A percentile compares a stretch with the other conserved stretches of the same genome.
Evolutionary conservation across 78 protist species (phyloP).

Genomic region (Speleostelium caveatum): DNA sequence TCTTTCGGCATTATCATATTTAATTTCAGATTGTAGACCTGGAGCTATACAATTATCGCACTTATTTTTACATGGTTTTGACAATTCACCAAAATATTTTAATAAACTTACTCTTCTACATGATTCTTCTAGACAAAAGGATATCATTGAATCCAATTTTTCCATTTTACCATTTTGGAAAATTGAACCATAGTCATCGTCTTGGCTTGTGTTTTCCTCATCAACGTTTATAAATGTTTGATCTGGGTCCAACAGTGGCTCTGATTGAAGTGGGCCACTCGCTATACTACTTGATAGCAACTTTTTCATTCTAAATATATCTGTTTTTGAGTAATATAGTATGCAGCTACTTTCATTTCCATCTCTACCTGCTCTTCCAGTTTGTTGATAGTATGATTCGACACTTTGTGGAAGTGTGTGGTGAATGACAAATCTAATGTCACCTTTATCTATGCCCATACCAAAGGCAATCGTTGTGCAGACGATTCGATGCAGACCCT

Average conservation of each 20-base stretch:
- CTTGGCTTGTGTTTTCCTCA: background rate
- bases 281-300: background rate
- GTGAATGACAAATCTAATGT: conserved; percentile 96
- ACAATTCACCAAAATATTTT: conserved; percentile 32
- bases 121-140: background rate
- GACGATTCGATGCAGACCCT: conserved; percentile 79
- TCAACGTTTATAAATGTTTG: background rate
- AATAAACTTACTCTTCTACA: conserved; percentile 35
- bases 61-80: conserved; percentile 32
- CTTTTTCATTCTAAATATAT: background rate
- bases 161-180: background rate
- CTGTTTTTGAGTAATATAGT: conserved; percentile 19
- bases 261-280: too few species aligned
- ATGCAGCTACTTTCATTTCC: conserved; percentile 54
- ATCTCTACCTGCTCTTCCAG: conserved; percentile 92
- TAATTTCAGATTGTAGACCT: background rate
- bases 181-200: background rate
- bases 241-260: background rate
- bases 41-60: conserved; percentile 34
- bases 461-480: conserved; percentile 99
- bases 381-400: conserved; percentile 93
- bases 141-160: conserved; percentile 7
- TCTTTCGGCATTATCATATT: background rate
- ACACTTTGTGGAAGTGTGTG: conserved; percentile 94
- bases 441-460: conserved; percentile 96